phyloP scores from a whole-genome alignment of 208 protist species.

The Trypanosoma avium region DNA sequence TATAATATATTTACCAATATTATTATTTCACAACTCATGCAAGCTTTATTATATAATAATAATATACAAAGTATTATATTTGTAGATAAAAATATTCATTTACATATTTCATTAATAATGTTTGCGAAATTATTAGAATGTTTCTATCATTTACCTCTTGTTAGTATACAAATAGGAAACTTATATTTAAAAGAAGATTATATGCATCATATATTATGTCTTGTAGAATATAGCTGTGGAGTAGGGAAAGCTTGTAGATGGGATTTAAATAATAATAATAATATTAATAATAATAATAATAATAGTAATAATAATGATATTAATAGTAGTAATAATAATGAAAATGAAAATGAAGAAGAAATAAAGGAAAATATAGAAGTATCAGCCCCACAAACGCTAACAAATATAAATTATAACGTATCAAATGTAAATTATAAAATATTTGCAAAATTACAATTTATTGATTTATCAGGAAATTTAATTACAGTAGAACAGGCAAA shows the following conservation, averaged over 20 bases:
- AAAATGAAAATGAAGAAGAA: background rate
- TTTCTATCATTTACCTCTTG: conserved; percentile 36
- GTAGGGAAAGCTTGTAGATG: conserved; percentile 15
- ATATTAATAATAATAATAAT: background rate
- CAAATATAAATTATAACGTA: background rate
- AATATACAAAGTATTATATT: conserved; percentile 22
- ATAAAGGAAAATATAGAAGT: background rate
- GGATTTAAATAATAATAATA: background rate
- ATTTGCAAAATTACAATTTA: conserved; percentile 13
- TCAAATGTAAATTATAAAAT: background rate
- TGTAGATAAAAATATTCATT: background rate
- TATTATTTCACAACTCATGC: background rate
- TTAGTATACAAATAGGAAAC: conserved; percentile 23
- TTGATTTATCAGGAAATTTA: conserved; percentile 32
- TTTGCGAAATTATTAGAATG: conserved; percentile 25
- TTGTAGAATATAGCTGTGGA: conserved; percentile 37
- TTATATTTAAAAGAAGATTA: conserved; percentile 15
- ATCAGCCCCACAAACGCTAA: background rate
- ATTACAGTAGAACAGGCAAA: conserved; percentile 21
- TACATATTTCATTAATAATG: background rate
- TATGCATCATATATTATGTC: conserved; percentile 31
- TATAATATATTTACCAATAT: conserved; percentile 13
- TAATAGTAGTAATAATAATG: background rate
- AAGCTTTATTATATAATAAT: conserved; percentile 17
- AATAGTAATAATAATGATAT: background rate